phyloP scores from a whole-genome alignment of 2,329 filamentous ascomycete species.

The Xylogone sp. region DNA sequence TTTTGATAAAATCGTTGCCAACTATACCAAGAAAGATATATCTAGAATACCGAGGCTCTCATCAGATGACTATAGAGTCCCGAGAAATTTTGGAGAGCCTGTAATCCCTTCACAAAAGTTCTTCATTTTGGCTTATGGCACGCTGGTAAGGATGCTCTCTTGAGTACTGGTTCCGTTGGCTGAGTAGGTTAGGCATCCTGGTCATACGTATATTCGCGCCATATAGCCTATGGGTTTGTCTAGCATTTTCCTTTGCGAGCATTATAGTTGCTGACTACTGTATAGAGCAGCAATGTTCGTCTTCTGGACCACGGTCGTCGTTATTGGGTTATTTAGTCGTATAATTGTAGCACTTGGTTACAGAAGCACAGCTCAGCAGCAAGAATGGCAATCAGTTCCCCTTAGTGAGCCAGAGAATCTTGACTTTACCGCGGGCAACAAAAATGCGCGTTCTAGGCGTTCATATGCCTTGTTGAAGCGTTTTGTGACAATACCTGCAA shows the following conservation, averaged over 20 bases:
- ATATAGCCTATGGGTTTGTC: conserved; percentile 35
- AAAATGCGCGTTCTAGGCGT: not conserved
- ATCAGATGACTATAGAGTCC: not conserved
- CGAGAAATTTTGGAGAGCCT: conserved; percentile 27
- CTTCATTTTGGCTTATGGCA: conserved; percentile 33
- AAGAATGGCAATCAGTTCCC: not conserved
- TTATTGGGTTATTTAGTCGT: conserved; percentile 32
- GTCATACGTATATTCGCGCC: conserved; percentile 31
- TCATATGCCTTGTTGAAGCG: conserved; percentile 27
- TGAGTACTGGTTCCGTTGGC: not conserved
- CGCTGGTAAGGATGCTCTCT: conserved; percentile 27
- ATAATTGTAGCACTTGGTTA: conserved; percentile 9
- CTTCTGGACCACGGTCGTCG: conserved; percentile 38
- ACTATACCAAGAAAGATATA: conserved; percentile 32
- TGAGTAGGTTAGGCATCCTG: conserved; percentile 23
- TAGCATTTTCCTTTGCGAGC: not conserved
- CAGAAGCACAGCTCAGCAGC: not conserved
- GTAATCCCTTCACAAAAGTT: conserved; percentile 32
- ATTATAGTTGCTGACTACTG: not conserved
- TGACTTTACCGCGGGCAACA: not conserved
- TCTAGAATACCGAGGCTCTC: conserved; percentile 25
- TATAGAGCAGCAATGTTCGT: conserved; percentile 30
- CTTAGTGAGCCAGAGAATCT: not conserved
- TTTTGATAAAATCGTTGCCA: conserved; percentile 29
- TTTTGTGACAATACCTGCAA: conserved; percentile 35